Base-by-base conservation (phyloP, 1,139 yeast genomes). In the Zygoascus meyerae region DNA sequence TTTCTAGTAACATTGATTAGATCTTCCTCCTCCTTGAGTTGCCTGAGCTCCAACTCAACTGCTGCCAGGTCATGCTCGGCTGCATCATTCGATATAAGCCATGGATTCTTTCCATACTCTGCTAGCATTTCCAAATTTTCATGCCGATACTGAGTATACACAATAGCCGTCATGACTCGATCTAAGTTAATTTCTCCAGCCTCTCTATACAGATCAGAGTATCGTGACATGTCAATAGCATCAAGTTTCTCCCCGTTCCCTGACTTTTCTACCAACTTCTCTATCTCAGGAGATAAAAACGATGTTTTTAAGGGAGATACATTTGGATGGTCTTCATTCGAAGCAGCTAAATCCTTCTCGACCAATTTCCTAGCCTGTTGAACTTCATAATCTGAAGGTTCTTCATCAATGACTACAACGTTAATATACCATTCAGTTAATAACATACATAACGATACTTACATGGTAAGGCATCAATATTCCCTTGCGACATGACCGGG, bases 31-130 rank as follows among this genome's bases (percentile, higher is more conserved):
- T 47, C 47, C 34, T 58, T 54, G 30, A 51, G 52, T 6, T 36
- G 45, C 42, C 54, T 48, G 8, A 61, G 46, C 34, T 51, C 53
- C 8, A 30, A 35, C 39, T 63, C 64, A 8, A 62, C 36, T 11
- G 31, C 46, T 39, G 47, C 48, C 16, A 62, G 51, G 21, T 52
- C 46, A 33, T 53, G 57, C 42, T 61, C 66, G 16, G 62, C 46
- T 31, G 49, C 50, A 47, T 63, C 67, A 46, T 64, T 64, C 3
- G 59, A 61, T 2, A 61, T 56, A 10, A 64, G 56, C 68, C 68
- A 64, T 45, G 62, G 66, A 48, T 64, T 63, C 46, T 59, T 56
- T 29, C 68, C 68, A 40, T 55, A 56, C 39, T 59, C 55, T 1
- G 52, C 50, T 39, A 61, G 46, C 21, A 63, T 50, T 8, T 55